These are phyloP conservation scores for Camellia lanceoleosa DNA, from an alignment of 148 eudicot genomes.

Conservation along the genomic window DNA sequence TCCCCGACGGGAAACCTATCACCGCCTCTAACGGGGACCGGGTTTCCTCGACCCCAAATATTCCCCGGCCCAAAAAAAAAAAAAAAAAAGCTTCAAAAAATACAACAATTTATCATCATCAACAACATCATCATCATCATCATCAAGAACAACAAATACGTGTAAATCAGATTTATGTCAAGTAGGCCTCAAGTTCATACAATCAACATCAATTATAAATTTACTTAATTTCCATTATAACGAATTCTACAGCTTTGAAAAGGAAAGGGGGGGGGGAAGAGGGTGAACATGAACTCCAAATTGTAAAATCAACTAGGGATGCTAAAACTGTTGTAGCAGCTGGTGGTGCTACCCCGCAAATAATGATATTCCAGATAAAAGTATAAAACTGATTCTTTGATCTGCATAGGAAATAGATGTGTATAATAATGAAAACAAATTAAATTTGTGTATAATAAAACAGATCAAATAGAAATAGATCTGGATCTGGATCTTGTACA, in stretches of 20 bases:
- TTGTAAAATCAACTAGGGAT: neutral
- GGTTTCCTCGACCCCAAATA: no score
- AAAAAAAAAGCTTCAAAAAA: no score
- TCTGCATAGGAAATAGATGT: constrained; percentile 6
- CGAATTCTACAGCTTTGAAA: constrained; percentile 9
- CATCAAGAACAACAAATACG: no score
- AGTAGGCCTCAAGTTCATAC: neutral
- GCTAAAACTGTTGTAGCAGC: neutral
- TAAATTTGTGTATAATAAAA: no score
- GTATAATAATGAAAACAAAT: no score
- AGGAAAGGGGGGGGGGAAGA: neutral
- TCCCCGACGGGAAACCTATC: no score
- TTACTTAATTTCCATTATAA: neutral
- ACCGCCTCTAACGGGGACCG: no score
- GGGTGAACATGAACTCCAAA: neutral
- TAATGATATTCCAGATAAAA: constrained; percentile 15
- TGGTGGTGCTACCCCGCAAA: constrained; percentile 6
- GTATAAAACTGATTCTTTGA: constrained; percentile 19
- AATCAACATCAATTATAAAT: neutral
- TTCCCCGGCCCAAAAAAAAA: no score
- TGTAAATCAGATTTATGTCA: neutral
- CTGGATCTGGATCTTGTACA: no score
- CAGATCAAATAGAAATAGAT: no score
- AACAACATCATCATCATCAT: no score
- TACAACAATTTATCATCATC: no score